These are phyloP conservation scores for Neonectria sp. DNA, from an alignment of 2,329 filamentous ascomycete genomes.

Conservation along the genomic window DNA sequence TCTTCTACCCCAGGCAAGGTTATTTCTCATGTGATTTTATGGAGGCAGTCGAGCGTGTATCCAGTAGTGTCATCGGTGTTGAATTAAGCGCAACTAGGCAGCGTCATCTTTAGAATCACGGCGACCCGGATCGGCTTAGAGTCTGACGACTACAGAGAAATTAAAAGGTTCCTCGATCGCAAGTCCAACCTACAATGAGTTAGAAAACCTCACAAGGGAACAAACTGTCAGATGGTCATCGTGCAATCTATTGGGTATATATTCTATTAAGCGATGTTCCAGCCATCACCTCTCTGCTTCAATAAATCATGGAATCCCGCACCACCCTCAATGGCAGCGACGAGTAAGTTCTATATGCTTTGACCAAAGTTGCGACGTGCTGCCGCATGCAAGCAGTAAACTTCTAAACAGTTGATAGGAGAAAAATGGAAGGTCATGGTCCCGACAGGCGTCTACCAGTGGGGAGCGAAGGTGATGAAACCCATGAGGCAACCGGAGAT, in stretches of 20 bases:
- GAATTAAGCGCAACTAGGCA: not conserved
- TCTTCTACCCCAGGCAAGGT: slow-evolving; percentile 25
- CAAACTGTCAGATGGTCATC: not conserved
- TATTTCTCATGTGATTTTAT: slow-evolving; percentile 35
- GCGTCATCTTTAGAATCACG: too few relatives aligned
- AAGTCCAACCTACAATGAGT: not conserved
- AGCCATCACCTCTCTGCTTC: slow-evolving; percentile 13
- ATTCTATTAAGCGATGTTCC: slow-evolving; percentile 19
- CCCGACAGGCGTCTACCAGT: slow-evolving; percentile 51
- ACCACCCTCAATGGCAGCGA: not conserved
- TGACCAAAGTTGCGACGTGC: not conserved
- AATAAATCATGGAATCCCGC: not conserved
- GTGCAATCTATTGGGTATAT: slow-evolving; percentile 7
- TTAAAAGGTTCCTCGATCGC: not conserved
- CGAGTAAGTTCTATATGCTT: not conserved
- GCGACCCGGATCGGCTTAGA: not conserved
- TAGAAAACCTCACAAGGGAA: not conserved
- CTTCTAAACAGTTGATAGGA: not conserved
- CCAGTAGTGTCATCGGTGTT: not conserved
- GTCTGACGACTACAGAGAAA: not conserved
- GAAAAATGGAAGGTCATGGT: not conserved
- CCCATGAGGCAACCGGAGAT: slow-evolving; percentile 74
- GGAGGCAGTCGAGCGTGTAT: not conserved
- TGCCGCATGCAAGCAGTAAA: not conserved
- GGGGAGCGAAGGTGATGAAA: slow-evolving; percentile 74